Evolutionary conservation across 768 basidiomycete species (phyloP), one percentile per base, ranked within the genome.

Genomic region (Lyophyllum decastes): DNA sequence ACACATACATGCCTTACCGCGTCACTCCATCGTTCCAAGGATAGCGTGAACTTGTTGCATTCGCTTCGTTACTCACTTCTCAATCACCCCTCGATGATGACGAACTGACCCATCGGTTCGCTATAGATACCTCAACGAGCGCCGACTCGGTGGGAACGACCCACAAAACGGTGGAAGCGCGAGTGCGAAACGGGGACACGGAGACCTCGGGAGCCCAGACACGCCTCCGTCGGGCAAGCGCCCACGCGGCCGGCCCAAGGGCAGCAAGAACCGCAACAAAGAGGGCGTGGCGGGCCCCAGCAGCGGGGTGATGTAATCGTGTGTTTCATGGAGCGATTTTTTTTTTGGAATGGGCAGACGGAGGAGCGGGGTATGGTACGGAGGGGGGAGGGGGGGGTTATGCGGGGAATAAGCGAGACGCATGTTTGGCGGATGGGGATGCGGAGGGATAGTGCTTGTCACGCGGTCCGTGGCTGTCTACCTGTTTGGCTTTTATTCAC

Each of bases 191-290:
- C 67, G 74, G 38, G 59, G 60, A 22, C 68, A 68, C 0, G 61
- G 64, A 21, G 64, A 68, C 22, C 52, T 61, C 24, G 47, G 52
- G 50, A 54, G 25, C 60, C 54, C 22, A 35, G 74, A 73, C 14
- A 65, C 58, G 16, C 69, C 64, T 21, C 61, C 61, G 25, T 63
- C 64, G 16, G 68, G 67, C 7, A 89, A 88, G 60, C 71, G 86
- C 14, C 84, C 87, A 0, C 75, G 88, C 43, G 88, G 88, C 25
- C 73, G 88, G 9, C 88, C 88, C 33, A 87, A 85, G 64, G 88
- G 88, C 2, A 90, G 88, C 67, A 88, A 86, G 70, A 89, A 88
- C 59, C 71, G 70, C 34, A 52, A 50, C 44, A 68, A 64, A n/a
- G 61, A 58, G 22, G 54, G 54, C 17, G 59, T 19, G 9, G 43